These are phyloP conservation scores for Trypanosoma brucei DNA, from an alignment of 208 protist genomes.

Conservation along the genomic window DNA sequence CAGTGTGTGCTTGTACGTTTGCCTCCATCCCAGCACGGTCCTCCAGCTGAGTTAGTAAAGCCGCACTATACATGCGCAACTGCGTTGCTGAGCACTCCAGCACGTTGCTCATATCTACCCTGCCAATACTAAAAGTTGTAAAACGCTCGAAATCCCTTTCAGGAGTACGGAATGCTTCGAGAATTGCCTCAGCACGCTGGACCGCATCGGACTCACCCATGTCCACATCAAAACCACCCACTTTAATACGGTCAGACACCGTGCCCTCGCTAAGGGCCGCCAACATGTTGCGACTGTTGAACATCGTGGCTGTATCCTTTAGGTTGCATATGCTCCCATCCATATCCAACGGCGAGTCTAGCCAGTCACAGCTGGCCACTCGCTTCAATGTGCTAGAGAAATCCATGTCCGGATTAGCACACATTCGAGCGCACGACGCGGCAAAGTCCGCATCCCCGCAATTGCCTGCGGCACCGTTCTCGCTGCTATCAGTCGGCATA, in stretches of 20 bases:
- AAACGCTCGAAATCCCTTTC: slow-evolving; percentile 40
- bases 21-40: slow-evolving; percentile 48
- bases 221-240: slow-evolving; percentile 25
- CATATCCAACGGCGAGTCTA: neutral
- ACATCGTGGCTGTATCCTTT: slow-evolving; percentile 24
- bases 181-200: slow-evolving; percentile 29
- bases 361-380: slow-evolving; percentile 15
- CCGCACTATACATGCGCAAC: slow-evolving; percentile 44
- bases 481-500: slow-evolving; percentile 18
- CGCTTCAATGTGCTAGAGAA: slow-evolving; percentile 9
- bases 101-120: slow-evolving; percentile 55
- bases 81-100: slow-evolving; percentile 70
- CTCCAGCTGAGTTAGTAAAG: slow-evolving; percentile 60
- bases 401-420: slow-evolving; percentile 9
- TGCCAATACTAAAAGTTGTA: slow-evolving; percentile 52
- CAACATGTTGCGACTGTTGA: neutral
- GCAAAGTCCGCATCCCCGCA: neutral
- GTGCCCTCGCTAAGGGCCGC: slow-evolving; percentile 6
- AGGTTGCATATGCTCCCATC: slow-evolving; percentile 16
- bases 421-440: neutral
- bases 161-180: slow-evolving; percentile 63
- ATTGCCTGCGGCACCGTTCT: slow-evolving; percentile 15
- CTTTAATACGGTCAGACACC: slow-evolving; percentile 12
- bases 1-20: slow-evolving; percentile 39
- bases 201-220: neutral